phyloP scores from a whole-genome alignment of 768 basidiomycete species.

The Kwoniella botswanensis region DNA sequence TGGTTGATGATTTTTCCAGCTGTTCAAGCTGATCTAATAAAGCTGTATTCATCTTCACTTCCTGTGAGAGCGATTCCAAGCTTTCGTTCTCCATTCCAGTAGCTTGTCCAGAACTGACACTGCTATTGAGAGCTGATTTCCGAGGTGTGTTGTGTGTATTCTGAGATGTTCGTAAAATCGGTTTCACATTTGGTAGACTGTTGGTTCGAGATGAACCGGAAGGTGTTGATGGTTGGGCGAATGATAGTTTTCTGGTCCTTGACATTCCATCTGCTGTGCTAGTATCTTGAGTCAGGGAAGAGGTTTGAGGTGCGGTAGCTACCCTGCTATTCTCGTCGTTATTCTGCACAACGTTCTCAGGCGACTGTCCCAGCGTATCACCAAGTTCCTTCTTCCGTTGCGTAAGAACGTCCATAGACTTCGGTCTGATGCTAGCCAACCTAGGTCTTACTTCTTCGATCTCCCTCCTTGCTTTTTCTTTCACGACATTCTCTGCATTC shows the following conservation, averaged over 20 bases:
- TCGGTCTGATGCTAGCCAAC: slow-evolving; percentile 1
- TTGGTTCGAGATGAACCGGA: not conserved
- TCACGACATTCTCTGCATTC: slow-evolving; percentile 19
- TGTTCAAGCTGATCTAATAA: slow-evolving; percentile 28
- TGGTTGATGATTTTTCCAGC: not conserved
- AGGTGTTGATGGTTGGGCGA: not conserved
- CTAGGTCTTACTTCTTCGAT: slow-evolving; percentile 18
- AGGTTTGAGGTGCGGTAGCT: not conserved
- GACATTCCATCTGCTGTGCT: not conserved
- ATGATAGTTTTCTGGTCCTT: not conserved
- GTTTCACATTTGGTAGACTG: slow-evolving; percentile 7
- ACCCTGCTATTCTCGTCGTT: not conserved
- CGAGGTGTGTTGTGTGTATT: slow-evolving; percentile 2
- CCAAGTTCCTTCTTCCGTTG: not conserved
- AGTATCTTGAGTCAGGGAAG: not conserved
- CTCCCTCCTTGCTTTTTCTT: slow-evolving; percentile 32
- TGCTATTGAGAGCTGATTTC: not conserved
- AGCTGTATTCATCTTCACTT: slow-evolving; percentile 20
- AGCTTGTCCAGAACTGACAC: not conserved
- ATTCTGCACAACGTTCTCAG: not conserved
- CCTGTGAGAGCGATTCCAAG: slow-evolving; percentile 11
- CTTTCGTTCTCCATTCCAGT: not conserved
- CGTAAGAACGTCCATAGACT: not conserved
- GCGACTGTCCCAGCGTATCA: not conserved
- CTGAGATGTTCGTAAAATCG: not conserved